Evolutionary conservation across 306 rosid species (phyloP).

Genomic region (Prunus kanzakura): DNA sequence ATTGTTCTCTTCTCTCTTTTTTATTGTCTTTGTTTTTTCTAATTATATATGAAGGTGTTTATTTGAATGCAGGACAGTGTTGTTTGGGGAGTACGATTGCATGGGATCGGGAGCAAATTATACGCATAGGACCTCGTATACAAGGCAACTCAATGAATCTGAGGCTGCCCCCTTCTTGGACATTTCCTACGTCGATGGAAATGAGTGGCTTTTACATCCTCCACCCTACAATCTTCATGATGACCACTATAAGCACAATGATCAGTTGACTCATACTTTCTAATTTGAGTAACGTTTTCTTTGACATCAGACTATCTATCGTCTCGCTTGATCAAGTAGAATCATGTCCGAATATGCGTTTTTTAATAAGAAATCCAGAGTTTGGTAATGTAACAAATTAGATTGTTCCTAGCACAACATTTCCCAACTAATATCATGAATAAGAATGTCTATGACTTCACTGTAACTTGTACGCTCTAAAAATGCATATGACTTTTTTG

Average conservation of each 20-base stretch:
- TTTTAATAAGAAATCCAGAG: too few relatives aligned
- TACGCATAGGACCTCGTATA: conserved; percentile 52
- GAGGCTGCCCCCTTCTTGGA: conserved; percentile 49
- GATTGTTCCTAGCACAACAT: too few relatives aligned
- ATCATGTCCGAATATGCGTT: background rate
- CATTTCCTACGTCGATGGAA: conserved; percentile 55
- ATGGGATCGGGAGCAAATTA: conserved; percentile 55
- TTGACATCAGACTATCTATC: background rate
- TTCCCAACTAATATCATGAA: background rate
- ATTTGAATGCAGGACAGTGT: conserved; percentile 45
- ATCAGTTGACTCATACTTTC: conserved; percentile 1
- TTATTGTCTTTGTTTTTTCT: background rate
- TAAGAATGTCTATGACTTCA: background rate
- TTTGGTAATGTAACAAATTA: background rate
- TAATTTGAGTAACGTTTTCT: background rate
- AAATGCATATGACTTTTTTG: too few relatives aligned
- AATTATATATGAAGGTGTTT: background rate
- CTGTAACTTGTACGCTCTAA: too few relatives aligned
- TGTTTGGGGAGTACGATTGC: conserved; percentile 67
- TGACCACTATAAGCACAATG: background rate
- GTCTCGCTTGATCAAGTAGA: background rate
- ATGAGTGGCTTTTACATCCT: conserved; percentile 45
- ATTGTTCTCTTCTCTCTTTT: background rate
- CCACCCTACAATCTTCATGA: conserved; percentile 9
- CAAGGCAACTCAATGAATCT: conserved; percentile 52